phyloP scores from a whole-genome alignment of 2,329 filamentous ascomycete genomes.

The Pseudofabraea citricarpa region DNA sequence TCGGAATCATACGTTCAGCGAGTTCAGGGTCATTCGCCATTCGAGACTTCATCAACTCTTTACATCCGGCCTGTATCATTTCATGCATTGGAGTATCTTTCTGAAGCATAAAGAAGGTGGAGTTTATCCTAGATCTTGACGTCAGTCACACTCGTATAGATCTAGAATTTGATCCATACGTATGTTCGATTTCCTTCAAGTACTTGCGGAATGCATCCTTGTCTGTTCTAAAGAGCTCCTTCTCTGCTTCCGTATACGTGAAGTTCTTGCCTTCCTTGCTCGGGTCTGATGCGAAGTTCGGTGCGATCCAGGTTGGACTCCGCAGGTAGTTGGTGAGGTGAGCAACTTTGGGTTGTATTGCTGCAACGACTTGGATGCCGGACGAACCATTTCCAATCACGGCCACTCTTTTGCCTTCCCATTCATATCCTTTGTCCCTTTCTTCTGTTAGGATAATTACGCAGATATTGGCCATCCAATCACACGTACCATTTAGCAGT shows the following conservation, averaged over 20 bases:
- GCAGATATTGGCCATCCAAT: too few species aligned
- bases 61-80: neutral
- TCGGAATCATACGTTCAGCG: conserved; percentile 33
- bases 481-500: conserved; percentile 31
- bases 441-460: too few species aligned
- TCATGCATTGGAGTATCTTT: neutral
- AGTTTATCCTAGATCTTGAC: conserved; percentile 21
- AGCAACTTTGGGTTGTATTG: conserved; percentile 27
- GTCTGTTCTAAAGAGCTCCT: conserved; percentile 32
- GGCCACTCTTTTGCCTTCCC: conserved; percentile 23
- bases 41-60: neutral
- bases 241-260: conserved; percentile 31
- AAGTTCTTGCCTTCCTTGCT: conserved; percentile 6
- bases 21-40: conserved; percentile 28
- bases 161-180: conserved; percentile 20
- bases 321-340: conserved; percentile 44
- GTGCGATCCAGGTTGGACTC: conserved; percentile 40
- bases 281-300: conserved; percentile 19
- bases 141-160: neutral
- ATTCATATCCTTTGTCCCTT: conserved; percentile 21
- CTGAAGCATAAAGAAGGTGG: neutral
- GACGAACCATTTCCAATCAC: conserved; percentile 31
- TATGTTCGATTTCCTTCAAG: conserved; percentile 28
- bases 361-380: conserved; percentile 22
- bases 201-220: conserved; percentile 30